A percentile compares a stretch with the other conserved stretches of the same genome.
Conservation (phyloP, 116 monocot species). For the Iris pallida region DNA sequence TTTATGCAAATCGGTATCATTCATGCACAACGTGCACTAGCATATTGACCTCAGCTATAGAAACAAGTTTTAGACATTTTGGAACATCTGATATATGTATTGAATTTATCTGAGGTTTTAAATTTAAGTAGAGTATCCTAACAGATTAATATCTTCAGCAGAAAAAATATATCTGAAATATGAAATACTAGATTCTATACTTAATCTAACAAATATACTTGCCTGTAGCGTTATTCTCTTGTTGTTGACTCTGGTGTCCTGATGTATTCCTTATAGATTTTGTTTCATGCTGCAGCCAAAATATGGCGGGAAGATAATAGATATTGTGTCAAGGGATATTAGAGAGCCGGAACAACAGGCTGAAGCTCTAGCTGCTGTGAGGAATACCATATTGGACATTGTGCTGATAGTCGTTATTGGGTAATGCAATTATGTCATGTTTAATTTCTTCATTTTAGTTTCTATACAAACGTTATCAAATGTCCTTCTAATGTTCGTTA, state of each 20-base stretch:
- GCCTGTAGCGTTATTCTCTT: not conserved
- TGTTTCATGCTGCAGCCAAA: conserved; percentile 65
- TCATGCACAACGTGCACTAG: no score
- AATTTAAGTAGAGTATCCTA: no score
- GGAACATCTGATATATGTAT: no score
- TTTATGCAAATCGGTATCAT: no score
- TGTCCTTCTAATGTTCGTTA: no score
- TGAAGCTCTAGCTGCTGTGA: conserved; percentile 75
- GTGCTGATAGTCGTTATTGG: conserved; percentile 75
- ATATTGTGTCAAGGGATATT: conserved; percentile 81
- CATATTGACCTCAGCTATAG: no score
- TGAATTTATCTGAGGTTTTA: no score
- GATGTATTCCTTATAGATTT: not conserved
- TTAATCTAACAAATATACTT: not conserved
- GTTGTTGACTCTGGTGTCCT: not conserved
- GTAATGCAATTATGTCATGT: conserved; percentile 23
- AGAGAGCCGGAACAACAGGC: conserved; percentile 61
- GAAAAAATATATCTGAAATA: not conserved
- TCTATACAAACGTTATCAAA: no score
- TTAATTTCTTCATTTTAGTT: no score
- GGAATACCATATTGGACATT: conserved; percentile 59
- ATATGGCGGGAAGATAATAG: conserved; percentile 94
- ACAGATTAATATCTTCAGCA: not conserved
- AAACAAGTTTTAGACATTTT: no score
- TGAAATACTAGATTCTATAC: not conserved